These are phyloP conservation scores for Dryadomyces quercivorus DNA, from an alignment of 2,329 filamentous ascomycete species.

Conservation along the genomic window DNA sequence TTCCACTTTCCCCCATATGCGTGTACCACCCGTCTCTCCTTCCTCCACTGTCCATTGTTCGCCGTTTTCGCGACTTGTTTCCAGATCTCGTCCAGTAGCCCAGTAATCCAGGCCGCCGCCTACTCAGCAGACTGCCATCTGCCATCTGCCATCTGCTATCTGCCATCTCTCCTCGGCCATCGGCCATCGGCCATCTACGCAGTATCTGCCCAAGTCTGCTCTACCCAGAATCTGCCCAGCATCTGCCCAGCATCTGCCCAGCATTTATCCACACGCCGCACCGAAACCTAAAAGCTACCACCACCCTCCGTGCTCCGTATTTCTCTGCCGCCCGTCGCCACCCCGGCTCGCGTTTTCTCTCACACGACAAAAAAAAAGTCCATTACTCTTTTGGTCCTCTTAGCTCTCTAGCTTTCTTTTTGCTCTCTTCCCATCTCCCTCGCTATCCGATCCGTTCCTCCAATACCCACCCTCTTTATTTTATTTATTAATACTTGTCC, in stretches of 20 bases:
- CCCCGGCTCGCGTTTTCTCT: constrained; percentile 2
- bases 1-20: constrained; percentile 7
- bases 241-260: too few relatives aligned
- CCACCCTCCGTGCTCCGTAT: neutral
- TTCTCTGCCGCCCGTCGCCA: constrained; percentile 2
- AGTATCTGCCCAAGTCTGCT: too few relatives aligned
- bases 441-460: constrained; percentile 2
- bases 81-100: neutral
- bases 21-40: constrained; percentile 3
- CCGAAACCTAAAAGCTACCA: neutral
- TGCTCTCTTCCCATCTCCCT: neutral
- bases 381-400: constrained; percentile 3
- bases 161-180: too few relatives aligned
- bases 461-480: constrained; percentile 2
- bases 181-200: too few relatives aligned
- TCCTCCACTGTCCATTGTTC: neutral
- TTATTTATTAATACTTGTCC: constrained; percentile 1
- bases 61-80: neutral
- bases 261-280: neutral
- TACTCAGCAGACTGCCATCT: too few relatives aligned
- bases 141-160: too few relatives aligned
- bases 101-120: neutral
- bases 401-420: neutral
- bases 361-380: neutral
- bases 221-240: too few relatives aligned